These are phyloP conservation scores for Kwoniella pini DNA, from an alignment of 768 basidiomycete species.

Conservation along the genomic window DNA sequence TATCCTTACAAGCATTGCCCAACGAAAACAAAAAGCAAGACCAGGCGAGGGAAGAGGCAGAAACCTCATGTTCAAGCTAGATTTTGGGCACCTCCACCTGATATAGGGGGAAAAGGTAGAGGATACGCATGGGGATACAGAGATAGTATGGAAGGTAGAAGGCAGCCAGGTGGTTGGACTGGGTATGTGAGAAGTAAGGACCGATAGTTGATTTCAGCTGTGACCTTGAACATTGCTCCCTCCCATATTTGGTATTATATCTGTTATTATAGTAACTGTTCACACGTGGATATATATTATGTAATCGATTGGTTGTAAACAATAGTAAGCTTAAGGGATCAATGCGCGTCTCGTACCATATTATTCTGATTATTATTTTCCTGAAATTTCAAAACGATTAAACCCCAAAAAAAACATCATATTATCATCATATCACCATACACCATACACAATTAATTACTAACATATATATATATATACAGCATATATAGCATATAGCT, in stretches of 20 bases:
- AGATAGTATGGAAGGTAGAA: conserved; percentile 22
- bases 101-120: conserved; percentile 21
- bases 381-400: too few species aligned
- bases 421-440: too few species aligned
- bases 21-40: neutral
- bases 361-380: too few species aligned
- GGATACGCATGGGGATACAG: conserved; percentile 29
- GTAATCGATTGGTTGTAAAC: too few species aligned
- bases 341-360: too few species aligned
- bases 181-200: conserved; percentile 24
- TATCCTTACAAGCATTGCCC: neutral
- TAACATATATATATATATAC: too few species aligned
- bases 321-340: too few species aligned
- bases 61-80: conserved; percentile 5
- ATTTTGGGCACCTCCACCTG: conserved; percentile 23
- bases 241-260: neutral
- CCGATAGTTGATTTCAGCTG: neutral
- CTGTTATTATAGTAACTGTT: too few species aligned
- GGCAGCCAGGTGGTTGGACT: conserved; percentile 12
- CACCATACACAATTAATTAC: too few species aligned
- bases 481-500: neutral
- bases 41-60: conserved; percentile 2
- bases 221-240: neutral
- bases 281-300: too few species aligned
- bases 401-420: too few species aligned